Conservation (phyloP, 2,329 filamentous ascomycete genomes). For the Biscogniauxia marginata region DNA sequence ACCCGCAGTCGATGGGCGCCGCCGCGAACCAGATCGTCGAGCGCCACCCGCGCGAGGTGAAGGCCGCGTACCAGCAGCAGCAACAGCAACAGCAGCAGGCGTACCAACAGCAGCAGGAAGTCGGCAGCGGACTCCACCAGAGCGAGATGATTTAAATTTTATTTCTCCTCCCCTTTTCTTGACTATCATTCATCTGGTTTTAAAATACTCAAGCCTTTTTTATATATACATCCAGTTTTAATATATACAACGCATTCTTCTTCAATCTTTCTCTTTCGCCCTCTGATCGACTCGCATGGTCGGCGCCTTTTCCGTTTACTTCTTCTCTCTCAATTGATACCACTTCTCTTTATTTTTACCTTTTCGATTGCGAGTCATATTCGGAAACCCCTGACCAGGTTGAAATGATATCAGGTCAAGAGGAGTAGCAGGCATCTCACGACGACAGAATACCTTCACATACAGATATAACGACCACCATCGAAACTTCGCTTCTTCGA, state of each 20-base stretch:
- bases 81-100: conserved; percentile 33
- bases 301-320: conserved; percentile 20
- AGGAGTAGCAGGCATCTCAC: too few relatives aligned
- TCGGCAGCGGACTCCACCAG: conserved; percentile 50
- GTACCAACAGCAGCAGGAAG: conserved; percentile 39
- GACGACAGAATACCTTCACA: background rate
- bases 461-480: background rate
- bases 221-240: too few relatives aligned
- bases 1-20: conserved; percentile 28
- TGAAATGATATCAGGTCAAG: too few relatives aligned
- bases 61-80: conserved; percentile 34
- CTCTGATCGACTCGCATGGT: conserved; percentile 41
- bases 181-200: conserved; percentile 1
- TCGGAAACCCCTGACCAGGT: too few relatives aligned
- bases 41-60: conserved; percentile 38
- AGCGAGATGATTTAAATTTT: conserved; percentile 54
- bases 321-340: conserved; percentile 24
- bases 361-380: background rate
- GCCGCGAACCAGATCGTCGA: conserved; percentile 29
- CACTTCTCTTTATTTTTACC: conserved; percentile 17
- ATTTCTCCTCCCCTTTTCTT: background rate
- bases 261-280: conserved; percentile 1
- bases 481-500: conserved; percentile 9
- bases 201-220: conserved; percentile 6
- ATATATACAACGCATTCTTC: conserved; percentile 20